phyloP scores from a whole-genome alignment of 2,329 filamentous ascomycete genomes.

The Trichoderma cornu-damae region DNA sequence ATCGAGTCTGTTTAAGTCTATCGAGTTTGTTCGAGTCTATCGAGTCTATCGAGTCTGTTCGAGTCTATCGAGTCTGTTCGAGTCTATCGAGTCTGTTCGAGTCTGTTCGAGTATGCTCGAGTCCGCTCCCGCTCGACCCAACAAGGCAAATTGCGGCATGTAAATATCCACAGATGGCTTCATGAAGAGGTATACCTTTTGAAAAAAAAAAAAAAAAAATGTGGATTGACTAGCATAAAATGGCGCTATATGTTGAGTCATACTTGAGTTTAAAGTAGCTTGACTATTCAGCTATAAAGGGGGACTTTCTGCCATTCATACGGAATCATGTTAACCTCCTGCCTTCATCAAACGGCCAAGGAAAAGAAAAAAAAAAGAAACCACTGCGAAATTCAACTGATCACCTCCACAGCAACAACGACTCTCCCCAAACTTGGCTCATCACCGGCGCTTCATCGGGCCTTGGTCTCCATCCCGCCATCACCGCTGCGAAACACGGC shows the following conservation, averaged over 20 bases:
- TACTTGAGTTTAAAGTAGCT: neutral
- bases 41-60: too few species aligned
- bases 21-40: too few species aligned
- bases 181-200: neutral
- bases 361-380: neutral
- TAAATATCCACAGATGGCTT: neutral
- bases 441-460: slow-evolving; percentile 14
- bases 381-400: too few species aligned
- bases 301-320: neutral
- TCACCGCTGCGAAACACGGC: slow-evolving; percentile 6
- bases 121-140: neutral
- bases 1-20: too few species aligned
- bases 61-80: too few species aligned
- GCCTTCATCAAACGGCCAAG: neutral
- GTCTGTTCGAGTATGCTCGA: neutral
- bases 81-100: slow-evolving; percentile 1
- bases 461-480: slow-evolving; percentile 6
- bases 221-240: neutral
- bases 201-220: too few species aligned
- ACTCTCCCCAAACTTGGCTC: slow-evolving; percentile 13
- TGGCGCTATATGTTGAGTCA: neutral
- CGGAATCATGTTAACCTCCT: neutral
- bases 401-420: neutral
- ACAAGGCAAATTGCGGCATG: neutral
- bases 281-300: slow-evolving; percentile 2